A percentile compares a stretch with the other conserved stretches of the same genome.
phyloP scores from a whole-genome alignment of 2,329 filamentous ascomycete species.

The Ophiosphaerella korrae region DNA sequence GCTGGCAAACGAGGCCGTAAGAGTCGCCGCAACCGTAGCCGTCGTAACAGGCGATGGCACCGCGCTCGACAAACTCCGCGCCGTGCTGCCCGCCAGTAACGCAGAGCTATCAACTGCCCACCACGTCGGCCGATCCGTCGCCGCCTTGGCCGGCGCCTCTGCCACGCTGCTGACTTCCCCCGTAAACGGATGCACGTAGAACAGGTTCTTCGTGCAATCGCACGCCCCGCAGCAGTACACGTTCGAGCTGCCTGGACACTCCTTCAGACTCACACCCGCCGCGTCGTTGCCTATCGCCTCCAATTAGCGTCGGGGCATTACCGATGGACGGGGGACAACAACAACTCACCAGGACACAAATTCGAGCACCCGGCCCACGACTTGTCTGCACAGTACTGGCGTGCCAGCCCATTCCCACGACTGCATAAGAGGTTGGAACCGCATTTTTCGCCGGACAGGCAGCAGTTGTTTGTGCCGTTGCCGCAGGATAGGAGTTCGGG shows the following conservation, averaged over 20 bases:
- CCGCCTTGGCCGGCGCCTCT: too few species aligned
- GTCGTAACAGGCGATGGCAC: too few species aligned
- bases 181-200: too few species aligned
- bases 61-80: too few species aligned
- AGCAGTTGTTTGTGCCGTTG: conserved; percentile 8
- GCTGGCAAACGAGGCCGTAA: too few species aligned
- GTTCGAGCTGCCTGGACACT: not conserved
- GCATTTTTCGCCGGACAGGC: conserved; percentile 4
- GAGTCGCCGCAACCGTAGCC: too few species aligned
- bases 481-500: conserved; percentile 9
- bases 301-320: not conserved
- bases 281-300: not conserved
- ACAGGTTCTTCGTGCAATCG: too few species aligned
- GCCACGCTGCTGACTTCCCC: too few species aligned
- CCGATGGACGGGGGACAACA: not conserved
- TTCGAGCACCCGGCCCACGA: conserved; percentile 5
- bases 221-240: not conserved
- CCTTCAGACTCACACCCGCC: not conserved
- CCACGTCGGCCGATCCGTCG: too few species aligned
- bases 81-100: too few species aligned
- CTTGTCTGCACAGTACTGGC: conserved; percentile 6
- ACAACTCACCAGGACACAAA: conserved; percentile 1
- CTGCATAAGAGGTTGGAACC: conserved; percentile 10
- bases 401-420: not conserved
- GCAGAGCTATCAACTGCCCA: too few species aligned